phyloP scores from a whole-genome alignment of 2,329 filamentous ascomycete species.

The Cadophora malorum region DNA sequence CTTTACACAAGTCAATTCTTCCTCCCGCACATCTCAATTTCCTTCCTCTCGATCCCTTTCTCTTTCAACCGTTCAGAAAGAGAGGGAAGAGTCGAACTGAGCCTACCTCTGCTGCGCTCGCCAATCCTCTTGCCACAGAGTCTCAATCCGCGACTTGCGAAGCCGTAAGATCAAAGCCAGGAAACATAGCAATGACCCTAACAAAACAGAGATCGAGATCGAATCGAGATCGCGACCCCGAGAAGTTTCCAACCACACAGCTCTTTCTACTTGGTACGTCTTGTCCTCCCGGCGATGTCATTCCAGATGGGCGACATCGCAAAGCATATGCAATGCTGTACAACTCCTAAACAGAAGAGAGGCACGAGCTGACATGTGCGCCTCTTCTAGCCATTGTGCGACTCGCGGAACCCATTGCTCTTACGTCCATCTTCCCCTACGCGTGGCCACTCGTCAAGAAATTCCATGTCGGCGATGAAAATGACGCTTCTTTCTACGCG shows the following conservation, averaged over 20 bases:
- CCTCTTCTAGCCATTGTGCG: conserved; percentile 72
- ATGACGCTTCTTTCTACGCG: conserved; percentile 86
- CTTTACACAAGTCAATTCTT: not conserved
- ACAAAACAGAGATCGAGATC: conserved; percentile 37
- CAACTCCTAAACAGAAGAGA: not conserved
- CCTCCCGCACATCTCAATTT: not conserved
- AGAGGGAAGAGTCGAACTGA: conserved; percentile 22
- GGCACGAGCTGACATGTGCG: conserved; percentile 28
- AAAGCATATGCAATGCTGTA: not conserved
- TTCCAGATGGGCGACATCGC: conserved; percentile 1
- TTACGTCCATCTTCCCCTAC: conserved; percentile 94
- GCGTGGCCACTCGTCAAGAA: conserved; percentile 83
- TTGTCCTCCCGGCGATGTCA: conserved; percentile 1
- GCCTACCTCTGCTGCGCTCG: not conserved
- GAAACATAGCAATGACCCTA: conserved; percentile 38
- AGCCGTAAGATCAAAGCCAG: conserved; percentile 37
- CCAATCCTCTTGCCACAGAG: conserved; percentile 20
- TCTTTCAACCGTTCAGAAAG: conserved; percentile 9
- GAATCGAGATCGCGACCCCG: conserved; percentile 66
- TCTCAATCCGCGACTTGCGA: conserved; percentile 30
- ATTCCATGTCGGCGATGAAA: conserved; percentile 73
- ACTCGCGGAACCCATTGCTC: conserved; percentile 88
- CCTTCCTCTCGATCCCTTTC: not conserved
- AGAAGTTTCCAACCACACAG: conserved; percentile 82
- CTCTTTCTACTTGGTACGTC: conserved; percentile 82